Percentiles rank a stretch among this genome's conserved stretches.
These are phyloP conservation scores for Quercus variabilis DNA, from an alignment of 306 rosid species.

Conservation along the genomic window DNA sequence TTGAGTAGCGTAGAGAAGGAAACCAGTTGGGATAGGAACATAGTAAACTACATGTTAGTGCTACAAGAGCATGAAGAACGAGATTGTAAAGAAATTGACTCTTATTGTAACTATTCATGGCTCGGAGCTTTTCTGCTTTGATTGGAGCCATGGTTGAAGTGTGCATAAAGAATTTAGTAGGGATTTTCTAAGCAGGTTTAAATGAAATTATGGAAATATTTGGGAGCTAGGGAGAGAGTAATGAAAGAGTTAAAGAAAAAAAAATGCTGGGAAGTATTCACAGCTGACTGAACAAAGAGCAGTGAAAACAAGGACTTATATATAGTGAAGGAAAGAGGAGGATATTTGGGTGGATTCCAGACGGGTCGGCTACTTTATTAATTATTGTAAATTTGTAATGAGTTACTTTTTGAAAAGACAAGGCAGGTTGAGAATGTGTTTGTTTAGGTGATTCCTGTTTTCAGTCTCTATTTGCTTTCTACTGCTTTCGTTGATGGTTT, in stretches of 20 bases:
- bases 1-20: conserved; percentile 20
- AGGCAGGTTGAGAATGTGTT: conserved; percentile 24
- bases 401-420: conserved; percentile 20
- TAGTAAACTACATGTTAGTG: conserved; percentile 26
- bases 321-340: background rate
- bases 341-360: conserved; percentile 13
- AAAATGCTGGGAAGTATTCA: background rate
- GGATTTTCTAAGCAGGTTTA: background rate
- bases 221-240: background rate
- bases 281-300: conserved; percentile 29
- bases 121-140: conserved; percentile 16
- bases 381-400: background rate
- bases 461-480: conserved; percentile 22
- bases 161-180: background rate
- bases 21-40: conserved; percentile 27
- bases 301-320: conserved; percentile 18
- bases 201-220: background rate
- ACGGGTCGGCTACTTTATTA: background rate
- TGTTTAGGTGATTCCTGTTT: conserved; percentile 26
- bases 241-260: background rate
- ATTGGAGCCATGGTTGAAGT: conserved; percentile 20
- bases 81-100: conserved; percentile 21
- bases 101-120: conserved; percentile 26
- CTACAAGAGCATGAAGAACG: conserved; percentile 23
- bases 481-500: conserved; percentile 30